Evolutionary conservation across 164 flowering plant genomes (phyloP), one percentile per base, ranked within the genome.

Genomic region (Liquidambar formosana): DNA sequence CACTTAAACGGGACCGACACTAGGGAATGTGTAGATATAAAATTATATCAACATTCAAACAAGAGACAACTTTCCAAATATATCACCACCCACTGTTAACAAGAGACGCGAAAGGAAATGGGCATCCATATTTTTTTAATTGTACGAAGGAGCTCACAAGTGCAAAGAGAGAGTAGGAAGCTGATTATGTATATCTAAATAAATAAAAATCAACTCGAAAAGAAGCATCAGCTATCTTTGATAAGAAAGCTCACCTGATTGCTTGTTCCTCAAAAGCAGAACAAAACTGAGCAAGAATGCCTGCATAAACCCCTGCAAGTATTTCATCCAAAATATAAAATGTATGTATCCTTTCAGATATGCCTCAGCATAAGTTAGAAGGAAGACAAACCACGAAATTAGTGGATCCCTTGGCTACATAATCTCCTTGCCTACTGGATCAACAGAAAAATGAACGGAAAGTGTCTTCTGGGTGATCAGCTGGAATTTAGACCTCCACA

Each of bases 371-470:
- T 56, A 18, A 38, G 60, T 8, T 45, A 56, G 53, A 14, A 9
- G 65, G 61, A 19, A 61, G 25, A 68, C 72, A 27, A 43, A 74
- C 73, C 57, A 25, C 13, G 15, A 57, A 69, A 22, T 9, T 53
- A 63, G 27, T 18, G 46, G 57, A 44, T 47, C 57, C 61, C 41
- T 2, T n/a, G 22, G 61, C 82, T 87, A 93, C 92, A 93, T 89
- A 19, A 89, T 70, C 71, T 91, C 89, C 19, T 82, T 86, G 69
- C 94, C 97, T 56, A 89, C 85, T 43, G 92, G 95, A 77, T 91
- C 95, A 21, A 93, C 84, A 33, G 89, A 69, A 73, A 79, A 91
- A 73, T 84, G 83, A 66, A 89, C 68, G 52, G 82, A 74, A 47
- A 93, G 78, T 21, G 74, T 27, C 73, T 84, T 85, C 64, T 63